Evolutionary conservation across 345 rosid species (phyloP), one percentile per base, ranked within the genome.

Genomic region (sweet orange (Citrus sinensis)): DNA sequence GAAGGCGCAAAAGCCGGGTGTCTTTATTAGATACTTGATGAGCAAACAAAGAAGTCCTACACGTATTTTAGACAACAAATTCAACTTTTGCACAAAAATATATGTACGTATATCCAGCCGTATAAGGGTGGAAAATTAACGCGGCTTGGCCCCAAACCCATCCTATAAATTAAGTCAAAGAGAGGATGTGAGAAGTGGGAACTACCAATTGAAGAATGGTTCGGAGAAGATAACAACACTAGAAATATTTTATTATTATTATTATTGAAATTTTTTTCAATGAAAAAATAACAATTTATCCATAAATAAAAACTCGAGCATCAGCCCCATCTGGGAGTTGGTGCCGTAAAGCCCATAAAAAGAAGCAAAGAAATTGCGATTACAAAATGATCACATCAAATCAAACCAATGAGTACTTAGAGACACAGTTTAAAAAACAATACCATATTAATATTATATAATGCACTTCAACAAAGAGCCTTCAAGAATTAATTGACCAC

Each of bases 401-500:
- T 6, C 35, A 61, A 65, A 63, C 20, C 67, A 63, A 29, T 5
- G 37, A 63, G 4, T 27, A 27, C 8, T 30, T 30, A 13, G 4
- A 63, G 19, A 59, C 14, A n/a, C 22, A 17, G 2, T 22, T 59
- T 2, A 30, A 10, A 10, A 2, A 1, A 17, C 14, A 27, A 8
- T 27, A 27, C 2, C 17, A 62, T 27, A 46, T 11, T 11, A 13
- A 11, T 13, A 46, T 46, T 11, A 13, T 62, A 0, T 0, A 25
- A 10, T 62, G 5, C 35, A 13, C 34, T 62, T 62, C 1, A 9
- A 25, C 13, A 9, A 25, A 11, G 35, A 64, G 39, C 40, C n/a
- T 64, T 64, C 11, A 40, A 56, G 37, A 27, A 58, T 32, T n/a
- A 79, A 22, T 84, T 87, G 22, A 79, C 34, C 51, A 32, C 69